Conservation (phyloP, 805 yeast genomes). For the Zygoascus biomembranicola region DNA sequence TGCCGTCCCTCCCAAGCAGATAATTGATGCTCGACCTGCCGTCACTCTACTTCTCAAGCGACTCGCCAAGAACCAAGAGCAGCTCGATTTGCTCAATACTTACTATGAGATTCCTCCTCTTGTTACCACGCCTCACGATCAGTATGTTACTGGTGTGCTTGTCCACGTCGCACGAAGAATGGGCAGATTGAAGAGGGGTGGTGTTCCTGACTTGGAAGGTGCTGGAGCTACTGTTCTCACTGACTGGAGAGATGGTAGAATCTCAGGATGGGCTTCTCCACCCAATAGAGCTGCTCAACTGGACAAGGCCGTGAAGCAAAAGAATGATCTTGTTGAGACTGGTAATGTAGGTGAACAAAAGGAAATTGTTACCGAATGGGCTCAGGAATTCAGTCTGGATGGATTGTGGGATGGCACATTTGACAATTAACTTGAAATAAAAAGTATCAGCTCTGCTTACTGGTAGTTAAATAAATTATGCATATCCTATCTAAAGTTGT, state of each 20-base stretch:
- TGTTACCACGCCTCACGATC: conserved; percentile 61
- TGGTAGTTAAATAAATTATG: background rate
- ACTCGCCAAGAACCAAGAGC: conserved; percentile 60
- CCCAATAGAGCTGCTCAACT: conserved; percentile 17
- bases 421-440: conserved; percentile 4
- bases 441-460: background rate
- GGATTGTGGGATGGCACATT: conserved; percentile 44
- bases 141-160: conserved; percentile 75
- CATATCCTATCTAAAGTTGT: background rate
- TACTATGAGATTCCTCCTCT: conserved; percentile 76
- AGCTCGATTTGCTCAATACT: conserved; percentile 55
- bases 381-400: conserved; percentile 88
- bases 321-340: conserved; percentile 11
- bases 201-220: conserved; percentile 79
- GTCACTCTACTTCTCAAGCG: conserved; percentile 69
- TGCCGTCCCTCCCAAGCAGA: conserved; percentile 81
- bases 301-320: conserved; percentile 1
- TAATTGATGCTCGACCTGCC: conserved; percentile 78
- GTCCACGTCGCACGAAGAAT: conserved; percentile 88
- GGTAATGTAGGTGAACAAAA: conserved; percentile 26
- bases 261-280: conserved; percentile 85
- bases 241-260: conserved; percentile 97
- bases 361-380: conserved; percentile 74
- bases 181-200: conserved; percentile 90
- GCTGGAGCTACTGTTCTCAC: conserved; percentile 77